A percentile compares a stretch with the other conserved stretches of the same genome.
phyloP scores from a whole-genome alignment of 1,284 basidiomycete species.

The Wolfiporia cocos region DNA sequence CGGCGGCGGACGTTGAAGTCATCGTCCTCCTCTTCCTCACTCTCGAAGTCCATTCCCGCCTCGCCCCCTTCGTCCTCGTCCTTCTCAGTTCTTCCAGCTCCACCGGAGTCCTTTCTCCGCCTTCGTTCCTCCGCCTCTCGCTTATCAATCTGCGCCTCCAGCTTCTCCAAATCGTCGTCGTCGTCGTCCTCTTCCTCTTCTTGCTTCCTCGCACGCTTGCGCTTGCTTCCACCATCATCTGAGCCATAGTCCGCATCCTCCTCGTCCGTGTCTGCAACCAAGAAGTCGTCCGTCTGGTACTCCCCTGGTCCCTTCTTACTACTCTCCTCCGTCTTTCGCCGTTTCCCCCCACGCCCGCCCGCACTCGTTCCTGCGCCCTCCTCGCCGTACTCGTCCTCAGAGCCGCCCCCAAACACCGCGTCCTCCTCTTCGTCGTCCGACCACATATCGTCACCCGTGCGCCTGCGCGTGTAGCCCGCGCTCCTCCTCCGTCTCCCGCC shows the following conservation, averaged over 20 bases:
- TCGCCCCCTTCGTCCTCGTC: constrained; percentile 33
- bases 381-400: constrained; percentile 42
- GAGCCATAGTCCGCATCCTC: constrained; percentile 37
- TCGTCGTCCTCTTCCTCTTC: constrained; percentile 41
- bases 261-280: constrained; percentile 72
- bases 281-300: constrained; percentile 78
- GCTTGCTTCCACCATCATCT: constrained; percentile 25
- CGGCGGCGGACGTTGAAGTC: constrained; percentile 55
- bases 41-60: constrained; percentile 69
- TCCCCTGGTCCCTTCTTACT: constrained; percentile 45
- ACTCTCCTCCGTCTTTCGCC: constrained; percentile 34
- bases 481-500: constrained; percentile 34
- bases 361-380: too few species aligned
- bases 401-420: constrained; percentile 45
- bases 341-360: constrained; percentile 33
- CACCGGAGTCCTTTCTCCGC: constrained; percentile 30
- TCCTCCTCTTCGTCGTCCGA: constrained; percentile 41
- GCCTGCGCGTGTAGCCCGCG: constrained; percentile 25
- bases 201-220: constrained; percentile 32
- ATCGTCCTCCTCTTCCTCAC: constrained; percentile 67
- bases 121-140: constrained; percentile 43
- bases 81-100: constrained; percentile 23
- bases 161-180: constrained; percentile 59
- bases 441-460: constrained; percentile 33
- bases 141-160: constrained; percentile 55